phyloP scores from a whole-genome alignment of 2,329 filamentous ascomycete genomes.

The Pleomassaria siparia region DNA sequence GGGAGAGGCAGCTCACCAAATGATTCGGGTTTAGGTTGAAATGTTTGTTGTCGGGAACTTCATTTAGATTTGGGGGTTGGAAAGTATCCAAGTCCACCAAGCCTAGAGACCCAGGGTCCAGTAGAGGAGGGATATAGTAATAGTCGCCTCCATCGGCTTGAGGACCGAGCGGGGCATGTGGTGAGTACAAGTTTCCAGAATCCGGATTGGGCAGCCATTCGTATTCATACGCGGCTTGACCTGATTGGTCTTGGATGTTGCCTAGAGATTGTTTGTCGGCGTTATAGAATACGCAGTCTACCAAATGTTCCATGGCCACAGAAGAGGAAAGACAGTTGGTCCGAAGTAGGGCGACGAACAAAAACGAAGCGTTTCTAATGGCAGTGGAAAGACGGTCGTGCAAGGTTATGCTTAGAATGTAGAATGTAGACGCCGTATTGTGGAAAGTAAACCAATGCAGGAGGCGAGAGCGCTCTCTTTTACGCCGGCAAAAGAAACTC shows the following conservation, averaged over 20 bases:
- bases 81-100: background rate
- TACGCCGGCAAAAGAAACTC: too few relatives aligned
- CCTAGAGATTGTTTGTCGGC: slow-evolving; percentile 1
- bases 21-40: slow-evolving; percentile 3
- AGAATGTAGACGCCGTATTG: slow-evolving; percentile 1
- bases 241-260: slow-evolving; percentile 9
- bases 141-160: background rate
- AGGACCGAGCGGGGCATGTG: background rate
- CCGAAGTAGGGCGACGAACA: background rate
- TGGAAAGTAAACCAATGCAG: background rate
- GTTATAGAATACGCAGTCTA: background rate
- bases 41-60: background rate
- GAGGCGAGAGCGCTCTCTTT: background rate
- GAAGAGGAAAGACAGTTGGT: background rate
- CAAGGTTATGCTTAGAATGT: background rate
- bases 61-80: background rate
- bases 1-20: slow-evolving; percentile 16
- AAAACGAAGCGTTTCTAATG: background rate
- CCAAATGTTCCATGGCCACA: background rate
- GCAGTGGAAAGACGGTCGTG: background rate
- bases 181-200: background rate
- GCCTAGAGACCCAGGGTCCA: background rate
- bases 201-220: slow-evolving; percentile 3
- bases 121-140: background rate
- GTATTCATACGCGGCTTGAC: slow-evolving; percentile 1